Percentiles rank a stretch among this genome's conserved stretches.
These are phyloP conservation scores for Wickerhamiella kurtzmanii DNA, from an alignment of 805 yeast species.

Conservation along the genomic window DNA sequence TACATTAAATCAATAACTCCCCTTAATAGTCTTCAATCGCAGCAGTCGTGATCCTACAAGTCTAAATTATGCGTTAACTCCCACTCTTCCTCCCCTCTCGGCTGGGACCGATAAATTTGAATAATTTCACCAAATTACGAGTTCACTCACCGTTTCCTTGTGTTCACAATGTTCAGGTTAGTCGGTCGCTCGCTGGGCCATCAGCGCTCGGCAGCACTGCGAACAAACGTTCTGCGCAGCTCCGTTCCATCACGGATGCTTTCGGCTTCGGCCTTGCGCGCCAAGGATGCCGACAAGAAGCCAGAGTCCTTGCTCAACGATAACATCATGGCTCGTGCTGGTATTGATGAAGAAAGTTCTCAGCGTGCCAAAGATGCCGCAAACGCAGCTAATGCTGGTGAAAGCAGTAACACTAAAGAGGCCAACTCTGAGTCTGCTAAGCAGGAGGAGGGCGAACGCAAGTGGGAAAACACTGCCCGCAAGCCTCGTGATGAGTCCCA, in stretches of 20 bases:
- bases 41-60: no score
- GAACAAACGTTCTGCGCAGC: no score
- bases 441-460: conserved; percentile 22
- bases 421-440: conserved; percentile 7
- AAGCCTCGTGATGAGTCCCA: conserved; percentile 26
- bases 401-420: conserved; percentile 1
- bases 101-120: no score
- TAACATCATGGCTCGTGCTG: conserved; percentile 71
- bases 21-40: no score
- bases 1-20: no score
- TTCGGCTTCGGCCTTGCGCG: not conserved
- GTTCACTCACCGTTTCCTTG: no score
- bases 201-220: not conserved
- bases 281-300: conserved; percentile 7
- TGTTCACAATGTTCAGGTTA: not conserved
- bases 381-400: conserved; percentile 12
- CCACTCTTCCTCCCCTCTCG: no score
- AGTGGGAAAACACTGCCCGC: conserved; percentile 41
- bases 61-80: no score
- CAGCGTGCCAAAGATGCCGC: conserved; percentile 11
- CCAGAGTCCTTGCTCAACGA: conserved; percentile 56
- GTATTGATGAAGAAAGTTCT: conserved; percentile 45
- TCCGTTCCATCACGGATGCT: not conserved
- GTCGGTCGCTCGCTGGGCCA: not conserved
- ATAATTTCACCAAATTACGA: not conserved